Base-by-base conservation (phyloP, 352 stramenopile species). In the Phytophthora capsici region DNA sequence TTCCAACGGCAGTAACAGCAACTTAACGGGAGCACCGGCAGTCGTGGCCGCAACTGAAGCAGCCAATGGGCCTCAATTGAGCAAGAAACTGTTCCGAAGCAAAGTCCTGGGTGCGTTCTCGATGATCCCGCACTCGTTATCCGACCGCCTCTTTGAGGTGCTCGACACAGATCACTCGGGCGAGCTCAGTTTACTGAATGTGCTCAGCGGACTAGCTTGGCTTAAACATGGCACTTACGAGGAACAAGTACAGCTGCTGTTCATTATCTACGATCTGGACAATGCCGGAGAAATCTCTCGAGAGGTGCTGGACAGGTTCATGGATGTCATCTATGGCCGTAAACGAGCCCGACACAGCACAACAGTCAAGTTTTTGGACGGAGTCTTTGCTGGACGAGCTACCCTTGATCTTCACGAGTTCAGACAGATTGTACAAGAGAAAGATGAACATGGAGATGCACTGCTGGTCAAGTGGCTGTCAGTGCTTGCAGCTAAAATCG, bases 201-300 rank as follows among this genome's bases (percentile, higher is more conserved):
- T 96, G 19, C 61, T 96, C 4, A 80, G 75, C 16, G 88, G 84
- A 14, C 69, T 96, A 23, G 82, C 86, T 23, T 82, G 86, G 66
- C 81, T 93, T 23, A 92, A 94, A 60, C 72, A 92, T 38, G 84
- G 85, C 14, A 86, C 82, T 38, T 77, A 75, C 20, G 83, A 93
- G 16, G 87, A 93, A 52, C 85, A 90, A 28, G 69, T 88, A 53
- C 82, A 89, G 37, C 62, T 96, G 48, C 72, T 96, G 10, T 96
- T 94, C 53, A 82, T 78, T 30, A 88, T 96, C 56, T 96, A 96
- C 73, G 88, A 96, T 57, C 59, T 93, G n/a, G 82, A 94, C 49
- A 59, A 53, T 12, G 75, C 72, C 3, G 81, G 83, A 16, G 70
- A 86, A 23, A 67, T 96, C n/a, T 68, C 84, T 37, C 73, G 84